A percentile compares a stretch with the other conserved stretches of the same genome.
Evolutionary conservation across 73 alveolate species (phyloP).

Genomic region (Tetrahymena elliotti): DNA sequence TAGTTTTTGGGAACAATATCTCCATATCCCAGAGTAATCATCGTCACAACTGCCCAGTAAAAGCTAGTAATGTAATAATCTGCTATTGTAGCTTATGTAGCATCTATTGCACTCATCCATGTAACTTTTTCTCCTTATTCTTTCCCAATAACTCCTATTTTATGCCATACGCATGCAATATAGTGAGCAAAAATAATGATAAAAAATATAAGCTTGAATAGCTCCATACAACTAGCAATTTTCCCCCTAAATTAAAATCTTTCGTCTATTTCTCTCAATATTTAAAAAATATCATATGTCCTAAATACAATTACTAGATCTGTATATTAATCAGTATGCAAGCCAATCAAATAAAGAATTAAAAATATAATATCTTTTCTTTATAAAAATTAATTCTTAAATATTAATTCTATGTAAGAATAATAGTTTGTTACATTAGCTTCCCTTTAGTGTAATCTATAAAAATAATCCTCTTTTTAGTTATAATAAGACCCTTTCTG

Average conservation of each 20-base stretch:
- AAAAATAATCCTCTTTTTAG: not conserved
- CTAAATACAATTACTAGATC: not conserved
- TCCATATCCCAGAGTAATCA: constrained; percentile 11
- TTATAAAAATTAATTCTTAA: not conserved
- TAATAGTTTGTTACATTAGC: not conserved
- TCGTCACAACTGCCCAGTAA: constrained; percentile 40
- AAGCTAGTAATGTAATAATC: constrained; percentile 4
- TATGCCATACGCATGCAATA: not conserved
- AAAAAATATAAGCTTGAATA: not conserved
- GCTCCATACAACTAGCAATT: not conserved
- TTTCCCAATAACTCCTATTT: not conserved
- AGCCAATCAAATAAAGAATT: not conserved
- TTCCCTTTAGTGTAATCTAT: not conserved
- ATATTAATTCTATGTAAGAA: not conserved
- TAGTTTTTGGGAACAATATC: not conserved
- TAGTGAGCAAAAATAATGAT: not conserved
- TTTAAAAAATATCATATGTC: not conserved
- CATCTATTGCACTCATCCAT: not conserved
- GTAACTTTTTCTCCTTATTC: not conserved
- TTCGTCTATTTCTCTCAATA: not conserved
- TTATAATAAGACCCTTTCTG: not conserved
- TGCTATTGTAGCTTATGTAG: not conserved
- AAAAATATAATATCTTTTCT: not conserved
- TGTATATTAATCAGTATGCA: not conserved
- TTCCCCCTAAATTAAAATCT: not conserved